A percentile compares a stretch with the other conserved stretches of the same genome.
Evolutionary conservation across 1,284 basidiomycete species (phyloP).

Genomic region (Ceratobasidium sp.): DNA sequence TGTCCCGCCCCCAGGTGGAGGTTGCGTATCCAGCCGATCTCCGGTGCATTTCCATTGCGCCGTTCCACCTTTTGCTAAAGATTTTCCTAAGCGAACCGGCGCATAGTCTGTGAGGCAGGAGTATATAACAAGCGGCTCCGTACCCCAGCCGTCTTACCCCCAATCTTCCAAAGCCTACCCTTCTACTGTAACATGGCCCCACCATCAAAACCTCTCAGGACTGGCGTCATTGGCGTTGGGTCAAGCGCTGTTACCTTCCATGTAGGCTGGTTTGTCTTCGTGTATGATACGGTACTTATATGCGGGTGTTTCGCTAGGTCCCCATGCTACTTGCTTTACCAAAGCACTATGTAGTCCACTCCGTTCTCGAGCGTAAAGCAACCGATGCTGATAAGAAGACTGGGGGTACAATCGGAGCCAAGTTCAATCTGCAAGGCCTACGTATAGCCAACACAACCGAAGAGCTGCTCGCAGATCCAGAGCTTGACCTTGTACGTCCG

Average conservation of each 20-base stretch:
- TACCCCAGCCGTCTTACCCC: neutral
- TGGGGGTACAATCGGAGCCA: constrained; percentile 45
- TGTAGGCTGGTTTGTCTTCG: neutral
- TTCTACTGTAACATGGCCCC: neutral
- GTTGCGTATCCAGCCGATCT: neutral
- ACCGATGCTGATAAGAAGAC: constrained; percentile 47
- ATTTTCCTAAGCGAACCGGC: constrained; percentile 9
- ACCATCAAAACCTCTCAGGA: constrained; percentile 9
- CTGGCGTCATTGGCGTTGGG: constrained; percentile 38
- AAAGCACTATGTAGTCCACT: constrained; percentile 49
- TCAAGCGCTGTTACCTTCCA: constrained; percentile 37
- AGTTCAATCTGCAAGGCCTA: constrained; percentile 47
- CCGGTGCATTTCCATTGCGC: neutral
- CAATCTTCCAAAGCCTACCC: neutral
- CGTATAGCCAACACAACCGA: constrained; percentile 53
- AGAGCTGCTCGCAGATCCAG: constrained; percentile 54
- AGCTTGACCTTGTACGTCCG: constrained; percentile 52
- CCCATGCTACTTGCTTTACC: constrained; percentile 39
- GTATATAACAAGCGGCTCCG: neutral
- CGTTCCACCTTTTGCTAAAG: neutral
- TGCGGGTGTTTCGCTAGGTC: constrained; percentile 1
- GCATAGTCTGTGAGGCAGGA: neutral
- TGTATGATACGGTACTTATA: neutral
- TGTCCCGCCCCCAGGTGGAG: neutral
- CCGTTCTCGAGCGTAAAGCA: constrained; percentile 54